Evolutionary conservation across 1,139 yeast genomes (phyloP), one percentile per base, ranked within the genome.

Genomic region (Pichia sp.): DNA sequence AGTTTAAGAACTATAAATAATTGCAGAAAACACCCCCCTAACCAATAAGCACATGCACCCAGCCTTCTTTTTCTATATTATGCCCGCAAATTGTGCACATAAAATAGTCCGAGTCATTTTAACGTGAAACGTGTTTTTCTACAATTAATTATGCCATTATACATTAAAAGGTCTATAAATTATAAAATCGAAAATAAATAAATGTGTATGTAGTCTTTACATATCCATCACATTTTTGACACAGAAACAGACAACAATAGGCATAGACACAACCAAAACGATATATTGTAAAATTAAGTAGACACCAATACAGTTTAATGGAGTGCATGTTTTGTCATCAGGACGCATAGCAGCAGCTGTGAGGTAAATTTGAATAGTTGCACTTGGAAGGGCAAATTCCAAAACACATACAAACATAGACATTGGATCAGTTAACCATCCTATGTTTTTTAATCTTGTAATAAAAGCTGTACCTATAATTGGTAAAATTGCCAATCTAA

Each of bases 301-400:
- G 8, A 84, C 69, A 0, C 95, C 91, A 43, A 88, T 66, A 58
- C 94, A 85, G 54, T 87, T 91, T 80, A 88, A 76, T 56, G 85
- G 95, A 6, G 76, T 56, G 54, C 79, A 80, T 16, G 74, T 77
- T 2, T 68, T 78, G 11, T 75, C 66, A 27, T 69, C 69, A 0
- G 88, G 80, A 41, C 75, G 78, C 27, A 88, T 79, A 59, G 78
- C 81, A 56, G 85, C 80, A 2, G 95, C 91, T 2, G 96, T 86
- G 50, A 88, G 68, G 57, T 86, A 88, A 15, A 88, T 81, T 56
- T 87, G 80, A 6, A 88, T 77, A 0, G 96, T 88, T 0, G 96
- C 95, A 54, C 84, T 80, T 0, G 96, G 96, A 41, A 86, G 72
- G 0, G 88, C 85, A 59, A 78, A 83, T 26, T 85, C 81, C 43